Percentiles rank a stretch among this genome's conserved stretches.
Evolutionary conservation across 2,329 filamentous ascomycete species (phyloP).

Genomic region (Chaetomiaceae sp.): DNA sequence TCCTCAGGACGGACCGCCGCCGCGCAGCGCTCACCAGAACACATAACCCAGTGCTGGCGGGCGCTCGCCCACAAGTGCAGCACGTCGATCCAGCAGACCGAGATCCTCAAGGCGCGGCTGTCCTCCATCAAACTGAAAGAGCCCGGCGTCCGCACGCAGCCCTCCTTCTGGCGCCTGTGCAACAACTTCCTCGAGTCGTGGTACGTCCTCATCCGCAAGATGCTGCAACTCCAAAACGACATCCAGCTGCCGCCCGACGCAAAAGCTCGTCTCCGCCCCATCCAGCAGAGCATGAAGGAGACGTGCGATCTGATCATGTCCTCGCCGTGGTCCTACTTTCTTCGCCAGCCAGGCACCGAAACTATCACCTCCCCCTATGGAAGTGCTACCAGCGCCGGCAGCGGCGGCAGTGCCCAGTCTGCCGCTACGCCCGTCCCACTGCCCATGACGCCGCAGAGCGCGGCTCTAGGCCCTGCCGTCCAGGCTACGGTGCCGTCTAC

Average conservation of each 20-base stretch:
- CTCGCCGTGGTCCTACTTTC: constrained; percentile 52
- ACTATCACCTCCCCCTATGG: constrained; percentile 29
- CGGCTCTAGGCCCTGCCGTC: constrained; percentile 81
- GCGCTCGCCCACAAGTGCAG: constrained; percentile 67
- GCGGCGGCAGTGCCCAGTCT: constrained; percentile 11
- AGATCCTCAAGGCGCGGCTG: constrained; percentile 67
- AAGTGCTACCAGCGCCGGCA: not conserved
- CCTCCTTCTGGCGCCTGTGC: constrained; percentile 64
- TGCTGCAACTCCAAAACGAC: constrained; percentile 51
- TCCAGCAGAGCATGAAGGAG: constrained; percentile 80
- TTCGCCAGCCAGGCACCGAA: constrained; percentile 17
- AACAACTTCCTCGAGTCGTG: constrained; percentile 69
- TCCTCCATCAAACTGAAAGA: constrained; percentile 82
- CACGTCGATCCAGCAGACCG: constrained; percentile 66
- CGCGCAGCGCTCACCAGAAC: constrained; percentile 54
- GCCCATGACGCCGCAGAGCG: constrained; percentile 84
- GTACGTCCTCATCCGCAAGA: constrained; percentile 58
- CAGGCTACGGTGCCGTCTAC: constrained; percentile 82
- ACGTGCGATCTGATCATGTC: constrained; percentile 65
- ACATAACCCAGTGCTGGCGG: constrained; percentile 62
- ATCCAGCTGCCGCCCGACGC: constrained; percentile 61
- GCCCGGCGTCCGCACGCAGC: constrained; percentile 63
- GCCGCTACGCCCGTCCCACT: constrained; percentile 35
- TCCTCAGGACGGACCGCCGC: constrained; percentile 60
- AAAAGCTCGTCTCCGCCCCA: constrained; percentile 67